Evolutionary conservation across 2,329 filamentous ascomycete species (phyloP).

Genomic region (Claviceps citrina): DNA sequence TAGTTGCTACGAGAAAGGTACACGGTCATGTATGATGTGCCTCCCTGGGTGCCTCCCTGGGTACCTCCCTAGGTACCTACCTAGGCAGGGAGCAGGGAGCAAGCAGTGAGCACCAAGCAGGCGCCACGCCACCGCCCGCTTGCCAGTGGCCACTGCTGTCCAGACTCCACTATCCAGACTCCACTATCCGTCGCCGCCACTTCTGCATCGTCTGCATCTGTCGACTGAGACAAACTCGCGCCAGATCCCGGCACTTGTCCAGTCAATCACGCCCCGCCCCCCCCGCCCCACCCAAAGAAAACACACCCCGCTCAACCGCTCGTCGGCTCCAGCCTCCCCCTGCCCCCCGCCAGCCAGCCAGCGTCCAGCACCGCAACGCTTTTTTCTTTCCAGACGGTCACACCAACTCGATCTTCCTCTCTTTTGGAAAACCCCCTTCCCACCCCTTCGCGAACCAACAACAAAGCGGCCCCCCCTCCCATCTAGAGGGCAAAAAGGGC

Average conservation of each 20-base stretch:
- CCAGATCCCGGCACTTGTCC: background rate
- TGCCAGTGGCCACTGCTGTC: no score
- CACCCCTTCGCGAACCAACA: background rate
- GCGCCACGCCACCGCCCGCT: no score
- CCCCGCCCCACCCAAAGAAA: background rate
- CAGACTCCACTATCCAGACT: no score
- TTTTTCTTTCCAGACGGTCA: constrained; percentile 2
- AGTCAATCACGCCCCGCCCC: background rate
- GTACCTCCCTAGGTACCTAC: no score
- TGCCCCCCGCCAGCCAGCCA: background rate
- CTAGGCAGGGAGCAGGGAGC: no score
- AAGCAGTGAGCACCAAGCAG: no score
- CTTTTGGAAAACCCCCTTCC: background rate
- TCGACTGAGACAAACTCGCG: constrained; percentile 46
- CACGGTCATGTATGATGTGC: no score
- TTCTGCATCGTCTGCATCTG: constrained; percentile 52
- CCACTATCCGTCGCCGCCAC: background rate
- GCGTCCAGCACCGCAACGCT: background rate
- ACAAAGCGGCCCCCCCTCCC: background rate
- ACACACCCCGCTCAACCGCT: background rate
- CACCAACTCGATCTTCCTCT: background rate
- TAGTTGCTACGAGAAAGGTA: no score
- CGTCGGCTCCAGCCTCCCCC: background rate
- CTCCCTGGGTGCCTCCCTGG: no score
- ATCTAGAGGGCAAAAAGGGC: background rate